Percentiles rank a stretch among this genome's conserved stretches.
Conservation (phyloP, 2,329 filamentous ascomycete genomes). For the Fusarium fujikuroi region DNA sequence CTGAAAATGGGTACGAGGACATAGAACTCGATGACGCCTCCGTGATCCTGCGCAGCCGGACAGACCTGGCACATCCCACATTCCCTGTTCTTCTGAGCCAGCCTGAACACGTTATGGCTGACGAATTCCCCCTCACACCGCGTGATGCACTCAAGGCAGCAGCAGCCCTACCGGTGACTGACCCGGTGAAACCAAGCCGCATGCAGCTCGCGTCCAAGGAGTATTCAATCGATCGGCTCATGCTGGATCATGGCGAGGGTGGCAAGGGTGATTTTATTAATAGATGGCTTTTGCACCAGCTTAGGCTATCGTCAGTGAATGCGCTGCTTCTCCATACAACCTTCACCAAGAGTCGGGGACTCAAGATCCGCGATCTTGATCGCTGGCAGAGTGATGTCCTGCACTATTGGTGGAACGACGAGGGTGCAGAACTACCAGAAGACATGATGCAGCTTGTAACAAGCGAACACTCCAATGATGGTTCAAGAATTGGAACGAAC, state of each 20-base stretch:
- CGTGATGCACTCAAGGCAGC: slow-evolving; percentile 55
- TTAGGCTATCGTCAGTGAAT: slow-evolving; percentile 59
- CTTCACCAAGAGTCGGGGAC: slow-evolving; percentile 43
- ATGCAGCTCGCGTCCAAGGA: slow-evolving; percentile 59
- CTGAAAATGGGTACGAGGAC: slow-evolving; percentile 52
- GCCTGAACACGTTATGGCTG: slow-evolving; percentile 56
- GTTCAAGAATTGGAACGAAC: slow-evolving; percentile 42
- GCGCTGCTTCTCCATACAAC: slow-evolving; percentile 55
- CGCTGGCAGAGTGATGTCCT: slow-evolving; percentile 54
- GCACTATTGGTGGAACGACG: slow-evolving; percentile 52
- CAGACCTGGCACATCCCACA: slow-evolving; percentile 51
- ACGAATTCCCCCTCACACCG: slow-evolving; percentile 53
- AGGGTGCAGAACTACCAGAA: slow-evolving; percentile 32
- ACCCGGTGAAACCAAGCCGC: slow-evolving; percentile 49
- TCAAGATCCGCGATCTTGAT: slow-evolving; percentile 49
- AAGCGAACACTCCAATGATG: slow-evolving; percentile 40
- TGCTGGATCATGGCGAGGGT: slow-evolving; percentile 50
- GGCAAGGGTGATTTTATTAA: slow-evolving; percentile 59
- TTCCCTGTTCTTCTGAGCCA: slow-evolving; percentile 62
- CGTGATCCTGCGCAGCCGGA: slow-evolving; percentile 35
- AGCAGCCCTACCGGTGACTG: slow-evolving; percentile 49
- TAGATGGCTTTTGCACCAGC: slow-evolving; percentile 63
- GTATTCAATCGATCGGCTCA: slow-evolving; percentile 57
- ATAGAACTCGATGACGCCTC: slow-evolving; percentile 52
- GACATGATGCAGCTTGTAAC: slow-evolving; percentile 26